Percentiles rank a stretch among this genome's conserved stretches.
Conservation (phyloP, 257 asterid species). For the Jacaranda mimosifolia region DNA sequence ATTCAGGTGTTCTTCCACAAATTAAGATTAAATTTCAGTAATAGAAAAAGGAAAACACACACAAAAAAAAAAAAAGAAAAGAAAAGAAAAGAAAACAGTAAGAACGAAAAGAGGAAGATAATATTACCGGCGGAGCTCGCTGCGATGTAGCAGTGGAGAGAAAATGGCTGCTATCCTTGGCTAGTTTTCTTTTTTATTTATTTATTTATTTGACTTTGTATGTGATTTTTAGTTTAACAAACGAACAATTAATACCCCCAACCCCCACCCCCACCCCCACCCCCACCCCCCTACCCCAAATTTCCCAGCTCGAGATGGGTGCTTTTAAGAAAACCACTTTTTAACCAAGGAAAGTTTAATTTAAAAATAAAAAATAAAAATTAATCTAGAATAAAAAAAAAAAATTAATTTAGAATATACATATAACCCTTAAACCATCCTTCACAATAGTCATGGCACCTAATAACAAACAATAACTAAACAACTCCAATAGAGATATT, state of each 20-base stretch:
- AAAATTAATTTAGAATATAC: too few relatives aligned
- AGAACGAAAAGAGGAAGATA: not conserved
- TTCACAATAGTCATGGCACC: too few relatives aligned
- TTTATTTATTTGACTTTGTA: slow-evolving; percentile 27
- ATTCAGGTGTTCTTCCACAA: not conserved
- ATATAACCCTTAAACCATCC: too few relatives aligned
- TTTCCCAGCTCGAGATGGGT: too few relatives aligned
- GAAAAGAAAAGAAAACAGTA: not conserved
- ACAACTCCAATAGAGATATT: too few relatives aligned
- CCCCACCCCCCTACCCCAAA: too few relatives aligned
- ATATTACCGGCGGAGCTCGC: slow-evolving; percentile 29
- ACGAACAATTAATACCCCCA: not conserved
- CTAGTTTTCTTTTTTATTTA: not conserved
- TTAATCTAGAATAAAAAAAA: too few relatives aligned
- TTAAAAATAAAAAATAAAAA: too few relatives aligned
- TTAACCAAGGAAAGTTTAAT: too few relatives aligned
- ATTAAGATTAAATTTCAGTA: not conserved
- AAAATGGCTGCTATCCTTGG: slow-evolving; percentile 32
- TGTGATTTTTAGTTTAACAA: slow-evolving; percentile 21
- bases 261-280: not conserved
- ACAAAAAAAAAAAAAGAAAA: not conserved
- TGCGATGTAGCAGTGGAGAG: slow-evolving; percentile 39
- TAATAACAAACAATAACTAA: too few relatives aligned
- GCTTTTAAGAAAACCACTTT: too few relatives aligned
- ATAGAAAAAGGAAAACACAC: not conserved